Conservation (phyloP, 139 green algal species). For the Chlamydomonas incerta region DNA sequence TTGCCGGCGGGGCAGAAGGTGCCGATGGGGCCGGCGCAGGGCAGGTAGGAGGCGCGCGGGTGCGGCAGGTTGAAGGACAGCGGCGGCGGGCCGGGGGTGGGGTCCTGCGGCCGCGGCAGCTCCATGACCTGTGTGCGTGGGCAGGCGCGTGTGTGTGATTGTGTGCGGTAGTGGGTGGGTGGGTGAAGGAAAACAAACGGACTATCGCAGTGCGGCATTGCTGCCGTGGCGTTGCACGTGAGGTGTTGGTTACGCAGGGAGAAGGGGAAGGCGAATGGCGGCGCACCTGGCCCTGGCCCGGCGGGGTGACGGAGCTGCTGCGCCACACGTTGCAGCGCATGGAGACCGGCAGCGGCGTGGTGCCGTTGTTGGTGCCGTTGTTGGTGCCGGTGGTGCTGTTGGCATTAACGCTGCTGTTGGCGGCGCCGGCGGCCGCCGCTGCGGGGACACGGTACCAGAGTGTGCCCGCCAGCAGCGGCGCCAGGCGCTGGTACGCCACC, state of each 20-base stretch:
- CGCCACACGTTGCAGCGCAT: conserved; percentile 26
- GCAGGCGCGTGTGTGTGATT: background rate
- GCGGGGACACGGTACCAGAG: background rate
- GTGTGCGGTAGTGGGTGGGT: background rate
- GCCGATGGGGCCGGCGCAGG: background rate
- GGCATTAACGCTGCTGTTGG: background rate
- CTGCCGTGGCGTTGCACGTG: no score
- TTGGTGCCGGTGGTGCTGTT: background rate
- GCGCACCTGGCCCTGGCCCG: background rate
- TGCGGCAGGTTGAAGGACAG: conserved; percentile 3
- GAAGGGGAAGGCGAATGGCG: background rate
- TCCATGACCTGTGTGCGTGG: background rate
- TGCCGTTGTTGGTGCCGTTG: background rate
- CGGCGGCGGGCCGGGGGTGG: background rate
- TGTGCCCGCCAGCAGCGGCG: background rate
- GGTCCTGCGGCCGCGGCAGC: background rate
- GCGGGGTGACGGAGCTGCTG: background rate
- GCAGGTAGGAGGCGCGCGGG: background rate
- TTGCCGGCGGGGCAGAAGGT: background rate
- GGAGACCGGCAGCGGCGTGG: background rate
- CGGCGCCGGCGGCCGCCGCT: background rate
- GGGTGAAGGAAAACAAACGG: no score
- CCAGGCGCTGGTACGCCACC: background rate
- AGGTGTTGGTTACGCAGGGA: no score
- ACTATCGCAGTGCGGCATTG: no score